Evolutionary conservation across 805 yeast species (phyloP).

Genomic region (Ogataea minuta): DNA sequence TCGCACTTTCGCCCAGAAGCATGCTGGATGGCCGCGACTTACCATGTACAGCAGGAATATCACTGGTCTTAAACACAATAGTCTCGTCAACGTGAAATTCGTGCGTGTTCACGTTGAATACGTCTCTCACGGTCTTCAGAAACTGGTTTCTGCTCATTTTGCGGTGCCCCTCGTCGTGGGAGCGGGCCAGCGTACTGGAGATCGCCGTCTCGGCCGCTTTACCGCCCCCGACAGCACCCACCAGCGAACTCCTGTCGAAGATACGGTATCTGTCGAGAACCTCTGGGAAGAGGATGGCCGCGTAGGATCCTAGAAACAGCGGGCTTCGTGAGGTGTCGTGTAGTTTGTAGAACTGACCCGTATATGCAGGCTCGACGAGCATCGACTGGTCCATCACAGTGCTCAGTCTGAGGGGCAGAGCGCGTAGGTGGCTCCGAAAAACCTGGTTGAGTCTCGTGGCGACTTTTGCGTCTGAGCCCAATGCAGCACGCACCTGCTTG

Average conservation of each 20-base stretch:
- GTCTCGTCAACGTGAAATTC: constrained; percentile 55
- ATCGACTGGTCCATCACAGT: constrained; percentile 65
- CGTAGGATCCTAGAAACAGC: constrained; percentile 56
- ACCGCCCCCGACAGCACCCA: constrained; percentile 52
- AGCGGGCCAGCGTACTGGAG: constrained; percentile 16
- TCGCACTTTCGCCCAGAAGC: constrained; percentile 31
- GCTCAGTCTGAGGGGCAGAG: constrained; percentile 46
- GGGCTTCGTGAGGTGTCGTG: constrained; percentile 54
- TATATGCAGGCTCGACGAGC: constrained; percentile 56
- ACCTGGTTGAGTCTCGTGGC: constrained; percentile 34
- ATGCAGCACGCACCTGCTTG: constrained; percentile 1
- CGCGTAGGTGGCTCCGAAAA: constrained; percentile 42
- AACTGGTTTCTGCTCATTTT: constrained; percentile 42
- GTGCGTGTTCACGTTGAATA: constrained; percentile 58
- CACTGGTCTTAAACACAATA: constrained; percentile 56
- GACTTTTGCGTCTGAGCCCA: constrained; percentile 7
- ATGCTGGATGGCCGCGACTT: constrained; percentile 35
- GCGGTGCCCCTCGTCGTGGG: constrained; percentile 6
- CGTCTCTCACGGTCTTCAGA: constrained; percentile 57
- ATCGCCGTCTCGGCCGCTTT: constrained; percentile 21
- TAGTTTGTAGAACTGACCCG: constrained; percentile 41
- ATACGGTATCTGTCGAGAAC: constrained; percentile 53
- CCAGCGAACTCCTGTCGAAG: constrained; percentile 49
- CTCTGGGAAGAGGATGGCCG: constrained; percentile 65
- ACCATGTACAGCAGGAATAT: constrained; percentile 21